Base-by-base conservation (phyloP, 176 grass and related monocot species). In the Ensete glaucum region DNA sequence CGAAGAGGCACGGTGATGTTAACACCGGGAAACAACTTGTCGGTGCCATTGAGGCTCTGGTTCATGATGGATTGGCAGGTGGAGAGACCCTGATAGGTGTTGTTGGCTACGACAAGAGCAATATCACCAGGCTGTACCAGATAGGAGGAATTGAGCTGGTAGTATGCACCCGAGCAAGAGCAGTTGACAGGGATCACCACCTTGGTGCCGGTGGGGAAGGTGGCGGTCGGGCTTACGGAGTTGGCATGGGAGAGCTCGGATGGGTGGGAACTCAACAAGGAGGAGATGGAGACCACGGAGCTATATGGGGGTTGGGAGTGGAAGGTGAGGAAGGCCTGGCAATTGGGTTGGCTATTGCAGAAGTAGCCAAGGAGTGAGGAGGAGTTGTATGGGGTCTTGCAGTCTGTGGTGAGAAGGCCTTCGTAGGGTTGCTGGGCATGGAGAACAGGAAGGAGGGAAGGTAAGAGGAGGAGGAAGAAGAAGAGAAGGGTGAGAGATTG, bases 241-340 rank as follows among this genome's bases (percentile, higher is more conserved):
- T 85, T 83, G 22, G 73, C 76, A 8, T 58, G 50, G 25, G 85
- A 68, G 34, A 96, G 5, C 62, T 11, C 52, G 6, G 76, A 43
- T 0, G 86, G 56, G 67, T 91, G 77, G 8, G 55, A 55, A 54
- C 73, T 73, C 13, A 96, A 73, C n/a, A 91, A 88, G 2, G 86
- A 11, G 0, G 86, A 79, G 80, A 96, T 64, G 68, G 78, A 16
- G 51, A 84, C 17, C 2, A 76, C 73, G 48, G 34, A 75, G 1
- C 62, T 7, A 80, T 81, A 85, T 0, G 77, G 82, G 8, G 51
- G 6, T 1, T 54, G 27, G 6, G 80, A 63, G 62, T 65, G 85
- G 84, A 96, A 96, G 74, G 92, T 91, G 82, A 91, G 86, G 82
- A 81, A 96, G 10, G 92, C 54, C 19, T 69, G 17, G 82, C 88